Base-by-base conservation (phyloP, 176 grass and related monocot species). In the Aechmea fasciata region DNA sequence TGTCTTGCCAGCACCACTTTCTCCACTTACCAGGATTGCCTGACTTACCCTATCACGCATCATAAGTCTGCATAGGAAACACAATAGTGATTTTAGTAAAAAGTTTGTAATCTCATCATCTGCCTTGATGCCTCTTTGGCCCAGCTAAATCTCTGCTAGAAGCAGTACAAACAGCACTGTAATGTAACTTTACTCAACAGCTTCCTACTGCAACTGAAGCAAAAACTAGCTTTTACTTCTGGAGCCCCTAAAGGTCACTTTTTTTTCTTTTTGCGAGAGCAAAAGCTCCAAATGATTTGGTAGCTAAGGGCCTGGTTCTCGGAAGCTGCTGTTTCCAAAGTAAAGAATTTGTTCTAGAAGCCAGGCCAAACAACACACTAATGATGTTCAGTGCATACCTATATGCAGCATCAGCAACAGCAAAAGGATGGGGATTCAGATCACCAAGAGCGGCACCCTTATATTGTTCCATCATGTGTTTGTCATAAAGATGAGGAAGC, bases 391-490 rank as follows among this genome's bases (percentile, higher is more conserved):
- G 55, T 61, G 13, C 73, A 78, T 66, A 91, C 92, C 85, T 91
- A 84, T 91, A 96, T 75, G 88, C 85, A 82, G 51, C 83, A 66
- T 96, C 92, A 25, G 92, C 92, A 78, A 91, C 72, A 68, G 92
- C 92, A 80, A 96, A 96, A 76, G 92, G 92, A 84, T 96, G 92
- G 48, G 92, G 92, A 49, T 84, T 91, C 64, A 96, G 69, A 53
- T 96, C 92, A 70, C 92, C 92, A 75, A 96, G 91, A 71, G 52
- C 70, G 52, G 85, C 88, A 69, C 85, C 88, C 74, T 96, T 96
- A 79, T 96, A 96, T 13, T 91, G 85, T 73, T 79, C 88, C 92
- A 96, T 96, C 92, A 96, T 96, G 57, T 96, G 92, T 70, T 88
- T 86, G 51, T 78, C 87, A 84, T 96, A 96, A 22, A 96, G 83